Evolutionary conservation across 768 basidiomycete species (phyloP), one percentile per base, ranked within the genome.

Genomic region (Boletus sp.): DNA sequence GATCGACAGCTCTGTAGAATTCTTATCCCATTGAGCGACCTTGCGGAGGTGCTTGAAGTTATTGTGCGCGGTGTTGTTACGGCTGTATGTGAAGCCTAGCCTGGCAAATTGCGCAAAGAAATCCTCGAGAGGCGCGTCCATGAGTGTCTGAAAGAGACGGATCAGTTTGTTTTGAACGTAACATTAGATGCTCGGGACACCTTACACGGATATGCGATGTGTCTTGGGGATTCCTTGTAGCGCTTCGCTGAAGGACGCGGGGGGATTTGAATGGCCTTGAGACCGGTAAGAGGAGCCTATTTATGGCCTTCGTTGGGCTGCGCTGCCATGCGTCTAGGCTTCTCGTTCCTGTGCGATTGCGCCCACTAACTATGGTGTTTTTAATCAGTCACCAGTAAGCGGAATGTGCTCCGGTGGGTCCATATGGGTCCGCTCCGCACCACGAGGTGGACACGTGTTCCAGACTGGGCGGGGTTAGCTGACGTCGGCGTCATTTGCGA

Each of bases 21-120:
- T 3, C 0, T 3, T 1, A 2, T 44, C 28, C 66, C 58, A 64
- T 24, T 9, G 3, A 4, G 54, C 39, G 14, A 36, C 20, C 9
- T n/a, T 37, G 42, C 53, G 41, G 35, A 70, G 61, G 14, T 55
- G 57, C 1, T 35, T 10, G 18, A 70, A 68, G 55, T 72, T 71
- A 35, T 17, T 20, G 32, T 60, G 58, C 1, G 69, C 69, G 7
- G 67, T 58, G 14, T 7, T 28, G 29, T 50, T 29, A 15, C 11
- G 12, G 3, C 20, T 33, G 30, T 71, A 70, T 14, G 50, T 15
- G n/a, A 67, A 70, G 0, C 56, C 51, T 2, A 60, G 41, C 30
- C 2, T 11, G 50, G 61, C 56, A 15, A 64, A 70, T 15, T 40
- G 59, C 10, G 28, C 61, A 45, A 70, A 72, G 54, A 72, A 72